Evolutionary conservation across 2,329 filamentous ascomycete genomes (phyloP).

Genomic region (Colletotrichum agaves): DNA sequence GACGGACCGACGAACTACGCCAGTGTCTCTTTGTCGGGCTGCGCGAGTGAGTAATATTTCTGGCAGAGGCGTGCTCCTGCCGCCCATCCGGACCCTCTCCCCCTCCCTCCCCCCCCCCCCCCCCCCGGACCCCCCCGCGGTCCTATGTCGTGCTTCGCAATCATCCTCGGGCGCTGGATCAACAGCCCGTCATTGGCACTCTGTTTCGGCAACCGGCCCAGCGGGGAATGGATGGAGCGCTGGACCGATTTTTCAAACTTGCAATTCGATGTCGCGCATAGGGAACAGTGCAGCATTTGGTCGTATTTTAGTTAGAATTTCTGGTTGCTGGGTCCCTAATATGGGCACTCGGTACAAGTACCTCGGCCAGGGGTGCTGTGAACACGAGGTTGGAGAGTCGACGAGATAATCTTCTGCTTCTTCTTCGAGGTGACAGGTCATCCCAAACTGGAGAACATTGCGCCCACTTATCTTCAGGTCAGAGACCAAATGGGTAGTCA

Average conservation of each 20-base stretch:
- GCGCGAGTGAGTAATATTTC: too few relatives aligned
- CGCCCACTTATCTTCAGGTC: background rate
- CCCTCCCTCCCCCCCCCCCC: too few relatives aligned
- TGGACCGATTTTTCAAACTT: background rate
- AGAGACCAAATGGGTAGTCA: background rate
- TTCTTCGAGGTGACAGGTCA: slow-evolving; percentile 7
- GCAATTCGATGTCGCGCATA: background rate
- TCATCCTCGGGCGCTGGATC: background rate
- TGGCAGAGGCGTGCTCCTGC: too few relatives aligned
- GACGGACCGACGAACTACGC: background rate
- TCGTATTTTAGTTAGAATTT: too few relatives aligned
- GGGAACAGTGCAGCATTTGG: too few relatives aligned
- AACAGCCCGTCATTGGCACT: too few relatives aligned
- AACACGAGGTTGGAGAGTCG: background rate
- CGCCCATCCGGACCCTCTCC: too few relatives aligned
- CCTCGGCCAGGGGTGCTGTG: background rate
- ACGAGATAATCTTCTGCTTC: background rate
- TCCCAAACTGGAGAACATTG: background rate
- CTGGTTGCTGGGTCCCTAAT: too few relatives aligned
- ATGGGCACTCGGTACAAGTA: too few relatives aligned
- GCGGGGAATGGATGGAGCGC: background rate
- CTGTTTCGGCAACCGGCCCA: background rate
- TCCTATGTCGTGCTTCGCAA: background rate
- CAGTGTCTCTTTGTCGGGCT: background rate
- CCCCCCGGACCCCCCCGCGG: too few relatives aligned